Evolutionary conservation across 306 rosid genomes (phyloP), one percentile per base, ranked within the genome.

Genomic region (Acacia melanoxylon): DNA sequence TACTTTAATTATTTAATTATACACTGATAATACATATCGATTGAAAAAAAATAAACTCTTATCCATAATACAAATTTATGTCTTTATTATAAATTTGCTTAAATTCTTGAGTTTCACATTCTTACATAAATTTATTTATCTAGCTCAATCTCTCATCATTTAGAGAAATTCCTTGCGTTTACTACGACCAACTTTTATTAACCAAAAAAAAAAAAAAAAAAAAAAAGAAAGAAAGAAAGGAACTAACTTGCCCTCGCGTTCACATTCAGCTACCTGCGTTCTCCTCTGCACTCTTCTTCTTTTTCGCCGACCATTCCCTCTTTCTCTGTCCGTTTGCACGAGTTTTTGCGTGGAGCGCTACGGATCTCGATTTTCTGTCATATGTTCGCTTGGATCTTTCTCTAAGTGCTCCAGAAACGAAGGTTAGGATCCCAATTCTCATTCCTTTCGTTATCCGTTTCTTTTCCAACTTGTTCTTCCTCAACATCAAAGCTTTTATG

Each of bases 301-400:
- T 27, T 33, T 63, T 29, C 22, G 9, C 52, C 52, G 35, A 31
- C 68, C 54, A 49, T 10, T 24, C 9, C 19, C 29, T 66, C 56
- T 69, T 44, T 37, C 68, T 48, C 54, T 56, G 27, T 44, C 41
- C 48, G 41, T 51, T 40, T 17, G 58, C 27, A 59, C 20, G 52
- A 24, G 22, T 29, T 10, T 45, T 19, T 16, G n/a, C 24, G 13
- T 63, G 40, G 35, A 24, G 62, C 40, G 48, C 27, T 35, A 24
- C 9, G 81, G 84, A 79, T 87, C 86, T 37, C 72, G 81, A 86
- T 85, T 86, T 68, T 78, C 67, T 82, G 85, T 76, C 31, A 76
- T 68, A 73, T 83, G 75, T 58, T 48, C 72, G 83, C 78, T 83
- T 68, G 80, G 77, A 82, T 84, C 74, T 42, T 78, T 76, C 59